Percentiles rank a stretch among this genome's conserved stretches.
Conservation (phyloP, 1,284 basidiomycete genomes). For the Hemileccinum hortonii region DNA sequence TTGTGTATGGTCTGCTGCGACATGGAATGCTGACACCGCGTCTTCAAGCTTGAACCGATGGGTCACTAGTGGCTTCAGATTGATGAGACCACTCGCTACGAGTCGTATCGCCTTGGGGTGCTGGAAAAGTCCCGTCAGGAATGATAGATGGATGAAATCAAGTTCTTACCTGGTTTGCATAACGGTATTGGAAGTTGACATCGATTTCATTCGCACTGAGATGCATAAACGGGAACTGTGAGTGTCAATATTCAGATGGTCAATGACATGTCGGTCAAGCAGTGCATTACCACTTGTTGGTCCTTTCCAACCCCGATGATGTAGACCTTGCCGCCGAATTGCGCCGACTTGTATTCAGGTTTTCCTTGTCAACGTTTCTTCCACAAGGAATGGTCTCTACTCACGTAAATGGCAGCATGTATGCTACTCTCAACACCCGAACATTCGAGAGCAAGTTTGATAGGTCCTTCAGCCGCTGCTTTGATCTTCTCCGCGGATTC, state of each 20-base stretch:
- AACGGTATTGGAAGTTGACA: constrained; percentile 63
- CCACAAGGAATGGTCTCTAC: constrained; percentile 16
- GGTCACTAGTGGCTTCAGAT: constrained; percentile 82
- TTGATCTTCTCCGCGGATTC: constrained; percentile 53
- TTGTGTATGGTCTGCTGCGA: constrained; percentile 65
- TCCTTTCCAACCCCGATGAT: constrained; percentile 64
- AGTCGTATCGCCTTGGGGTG: constrained; percentile 84
- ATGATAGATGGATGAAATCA: background rate
- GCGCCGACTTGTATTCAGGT: constrained; percentile 41
- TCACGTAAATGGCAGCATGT: constrained; percentile 63
- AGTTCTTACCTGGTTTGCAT: constrained; percentile 52
- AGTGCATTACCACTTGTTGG: constrained; percentile 46
- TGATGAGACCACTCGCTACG: constrained; percentile 68
- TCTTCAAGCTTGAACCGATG: constrained; percentile 77
- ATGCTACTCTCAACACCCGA: constrained; percentile 78
- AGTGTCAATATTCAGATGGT: constrained; percentile 4
- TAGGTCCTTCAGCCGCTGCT: constrained; percentile 42
- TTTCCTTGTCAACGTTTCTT: background rate
- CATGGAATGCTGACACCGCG: constrained; percentile 77
- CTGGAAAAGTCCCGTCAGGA: constrained; percentile 26
- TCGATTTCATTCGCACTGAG: constrained; percentile 66
- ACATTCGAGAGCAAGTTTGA: constrained; percentile 65
- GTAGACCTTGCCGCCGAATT: constrained; percentile 63
- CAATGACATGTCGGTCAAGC: background rate
- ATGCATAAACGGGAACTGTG: constrained; percentile 67